Evolutionary conservation across 2,329 filamentous ascomycete species (phyloP).

Genomic region (Clarireedia monteithiana): DNA sequence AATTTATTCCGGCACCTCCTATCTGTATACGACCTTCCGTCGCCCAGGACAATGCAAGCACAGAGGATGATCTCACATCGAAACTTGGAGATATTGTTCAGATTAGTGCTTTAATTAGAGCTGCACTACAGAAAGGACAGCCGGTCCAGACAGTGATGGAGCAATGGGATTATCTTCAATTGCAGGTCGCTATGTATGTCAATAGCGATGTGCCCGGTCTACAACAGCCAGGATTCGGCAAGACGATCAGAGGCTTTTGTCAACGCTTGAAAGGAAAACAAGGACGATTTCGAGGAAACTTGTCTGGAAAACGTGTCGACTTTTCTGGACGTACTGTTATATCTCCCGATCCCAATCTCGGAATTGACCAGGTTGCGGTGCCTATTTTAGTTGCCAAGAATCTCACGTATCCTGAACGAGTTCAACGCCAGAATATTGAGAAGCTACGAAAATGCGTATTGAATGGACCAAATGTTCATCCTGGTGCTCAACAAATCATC

Average conservation of each 20-base stretch:
- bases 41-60: slow-evolving; percentile 85
- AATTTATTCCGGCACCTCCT: slow-evolving; percentile 87
- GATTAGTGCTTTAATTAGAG: slow-evolving; percentile 79
- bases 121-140: slow-evolving; percentile 74
- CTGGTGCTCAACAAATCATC: slow-evolving; percentile 76
- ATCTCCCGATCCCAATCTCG: slow-evolving; percentile 89
- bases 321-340: slow-evolving; percentile 98
- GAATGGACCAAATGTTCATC: slow-evolving; percentile 73
- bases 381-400: slow-evolving; percentile 91
- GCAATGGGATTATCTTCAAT: slow-evolving; percentile 94
- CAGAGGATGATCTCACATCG: slow-evolving; percentile 92
- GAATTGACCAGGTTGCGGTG: slow-evolving; percentile 89
- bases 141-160: slow-evolving; percentile 89
- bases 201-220: slow-evolving; percentile 93
- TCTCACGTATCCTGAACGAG: slow-evolving; percentile 88
- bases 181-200: slow-evolving; percentile 95
- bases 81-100: slow-evolving; percentile 96
- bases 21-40: slow-evolving; percentile 93
- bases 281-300: slow-evolving; percentile 90
- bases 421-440: slow-evolving; percentile 75
- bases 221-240: slow-evolving; percentile 80
- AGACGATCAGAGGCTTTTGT: slow-evolving; percentile 86
- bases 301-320: slow-evolving; percentile 97
- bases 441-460: slow-evolving; percentile 68
- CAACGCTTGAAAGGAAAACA: slow-evolving; percentile 96